Evolutionary conservation across 768 basidiomycete genomes (phyloP).

Genomic region (Panaeolus cyanescens): DNA sequence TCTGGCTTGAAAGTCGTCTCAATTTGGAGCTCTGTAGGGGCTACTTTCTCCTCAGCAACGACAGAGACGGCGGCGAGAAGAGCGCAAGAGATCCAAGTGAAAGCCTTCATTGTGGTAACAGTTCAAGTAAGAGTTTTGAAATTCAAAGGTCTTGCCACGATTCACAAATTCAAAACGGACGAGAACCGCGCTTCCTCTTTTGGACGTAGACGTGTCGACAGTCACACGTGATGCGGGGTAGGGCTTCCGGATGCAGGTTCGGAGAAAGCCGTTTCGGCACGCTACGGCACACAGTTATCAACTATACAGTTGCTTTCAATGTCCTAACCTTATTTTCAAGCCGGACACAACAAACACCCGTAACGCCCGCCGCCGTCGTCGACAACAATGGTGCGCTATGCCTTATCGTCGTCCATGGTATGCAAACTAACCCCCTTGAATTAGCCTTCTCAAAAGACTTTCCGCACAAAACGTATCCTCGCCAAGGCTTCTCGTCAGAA

Average conservation of each 20-base stretch:
- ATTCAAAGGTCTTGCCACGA: conserved; percentile 1
- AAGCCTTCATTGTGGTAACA: conserved; percentile 47
- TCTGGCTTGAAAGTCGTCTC: conserved; percentile 63
- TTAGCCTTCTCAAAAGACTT: conserved; percentile 98
- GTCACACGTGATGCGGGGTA: not conserved
- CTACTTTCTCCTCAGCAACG: conserved; percentile 32
- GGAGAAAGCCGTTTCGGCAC: not conserved
- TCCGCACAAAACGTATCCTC: conserved; percentile 95
- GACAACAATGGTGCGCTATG: conserved; percentile 50
- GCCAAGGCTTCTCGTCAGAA: conserved; percentile 97
- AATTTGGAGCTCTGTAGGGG: conserved; percentile 59
- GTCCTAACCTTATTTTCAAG: conserved; percentile 33
- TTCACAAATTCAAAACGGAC: not conserved
- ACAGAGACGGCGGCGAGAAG: conserved; percentile 48
- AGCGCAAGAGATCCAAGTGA: conserved; percentile 48
- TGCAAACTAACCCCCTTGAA: conserved; percentile 6
- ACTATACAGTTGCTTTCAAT: conserved; percentile 36
- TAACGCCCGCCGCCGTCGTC: conserved; percentile 37
- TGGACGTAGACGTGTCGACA: conserved; percentile 14
- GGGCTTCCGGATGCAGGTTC: not conserved
- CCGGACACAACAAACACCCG: conserved; percentile 21
- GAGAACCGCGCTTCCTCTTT: conserved; percentile 2
- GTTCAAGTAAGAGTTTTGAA: conserved; percentile 3
- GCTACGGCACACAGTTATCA: conserved; percentile 16
- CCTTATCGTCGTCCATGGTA: conserved; percentile 5